Base-by-base conservation (phyloP, 2,329 filamentous ascomycete genomes). In the Exophiala alcalophila region DNA sequence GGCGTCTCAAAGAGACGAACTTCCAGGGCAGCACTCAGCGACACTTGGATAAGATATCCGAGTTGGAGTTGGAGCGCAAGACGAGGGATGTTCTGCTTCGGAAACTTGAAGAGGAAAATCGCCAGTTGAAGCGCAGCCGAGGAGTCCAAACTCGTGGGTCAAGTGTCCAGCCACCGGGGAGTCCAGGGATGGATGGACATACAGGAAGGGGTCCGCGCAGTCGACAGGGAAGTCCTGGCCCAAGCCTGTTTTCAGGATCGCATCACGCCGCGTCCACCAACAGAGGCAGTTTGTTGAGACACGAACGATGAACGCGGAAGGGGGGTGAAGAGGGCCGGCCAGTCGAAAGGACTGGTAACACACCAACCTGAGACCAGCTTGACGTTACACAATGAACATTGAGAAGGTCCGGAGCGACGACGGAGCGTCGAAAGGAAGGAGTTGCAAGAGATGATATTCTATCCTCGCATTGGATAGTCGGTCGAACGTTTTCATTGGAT, bases 71-170 rank as follows among this genome's bases (percentile, higher is more conserved):
- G 3, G 58, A 57, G 1, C 50, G 68, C 11, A 56, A 59, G 10
- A 53, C 56, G 1, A 61, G 65, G 9, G 66, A 71, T 19, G 59
- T 63, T 12, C 44, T 70, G 10, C 50, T 71, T 8, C 63, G 58
- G 30, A 62, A 57, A 36, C 66, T 70, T 33, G 67, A 71, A 38
- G 69, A 71, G 11, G 69, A 72, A 44, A 55, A 70, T 28, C 64
- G 64, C 9, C 63, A 65, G 12, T 58, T 71, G 37, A 66, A 64
- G 47, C 69, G 66, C 10, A 52, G 32, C 23, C 43, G 55, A 18
- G 55, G 55, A n/a, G 51, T 57, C 3, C 55, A 58, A 42, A 58
- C 55, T n/a, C 41, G 55, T 14, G 55, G 54, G n/a, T 56, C 50
- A 15, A 58, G 55, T 46, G 54, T 51, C 3, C 55, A 58, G 35